Percentiles rank a stretch among this genome's conserved stretches.
phyloP scores from a whole-genome alignment of 495 filamentous ascomycete genomes.

The Penicillium canescens region DNA sequence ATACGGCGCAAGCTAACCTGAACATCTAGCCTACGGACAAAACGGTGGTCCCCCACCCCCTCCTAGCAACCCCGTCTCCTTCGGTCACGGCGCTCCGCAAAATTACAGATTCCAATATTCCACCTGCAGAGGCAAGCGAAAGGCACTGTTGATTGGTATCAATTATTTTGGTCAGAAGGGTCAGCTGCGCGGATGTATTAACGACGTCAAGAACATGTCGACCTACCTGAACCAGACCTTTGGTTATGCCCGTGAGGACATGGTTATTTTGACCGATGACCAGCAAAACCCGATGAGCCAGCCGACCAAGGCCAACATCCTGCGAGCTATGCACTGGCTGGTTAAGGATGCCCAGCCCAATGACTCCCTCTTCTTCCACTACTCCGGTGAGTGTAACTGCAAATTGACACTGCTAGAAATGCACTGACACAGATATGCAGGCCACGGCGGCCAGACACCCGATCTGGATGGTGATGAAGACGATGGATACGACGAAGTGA shows the following conservation, averaged over 20 bases:
- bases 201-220: constrained; percentile 98
- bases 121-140: constrained; percentile 84
- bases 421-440: constrained; percentile 40
- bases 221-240: constrained; percentile 87
- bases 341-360: constrained; percentile 93
- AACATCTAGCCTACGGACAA: constrained; percentile 25
- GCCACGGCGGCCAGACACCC: constrained; percentile 95
- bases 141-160: constrained; percentile 93
- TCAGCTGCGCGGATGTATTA: constrained; percentile 93
- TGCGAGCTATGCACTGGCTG: constrained; percentile 98
- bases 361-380: constrained; percentile 98
- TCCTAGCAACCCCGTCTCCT: constrained; percentile 51
- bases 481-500: constrained; percentile 96
- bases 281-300: constrained; percentile 97
- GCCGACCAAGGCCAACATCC: constrained; percentile 92
- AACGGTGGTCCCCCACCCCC: constrained; percentile 42
- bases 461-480: constrained; percentile 94
- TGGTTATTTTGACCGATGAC: constrained; percentile 97
- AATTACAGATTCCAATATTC: constrained; percentile 89
- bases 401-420: not conserved
- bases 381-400: constrained; percentile 69
- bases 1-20: not conserved
- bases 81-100: constrained; percentile 76
- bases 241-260: constrained; percentile 92
- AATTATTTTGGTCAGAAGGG: constrained; percentile 96